phyloP scores from a whole-genome alignment of 768 basidiomycete genomes.

The Pleurotus giganteus region DNA sequence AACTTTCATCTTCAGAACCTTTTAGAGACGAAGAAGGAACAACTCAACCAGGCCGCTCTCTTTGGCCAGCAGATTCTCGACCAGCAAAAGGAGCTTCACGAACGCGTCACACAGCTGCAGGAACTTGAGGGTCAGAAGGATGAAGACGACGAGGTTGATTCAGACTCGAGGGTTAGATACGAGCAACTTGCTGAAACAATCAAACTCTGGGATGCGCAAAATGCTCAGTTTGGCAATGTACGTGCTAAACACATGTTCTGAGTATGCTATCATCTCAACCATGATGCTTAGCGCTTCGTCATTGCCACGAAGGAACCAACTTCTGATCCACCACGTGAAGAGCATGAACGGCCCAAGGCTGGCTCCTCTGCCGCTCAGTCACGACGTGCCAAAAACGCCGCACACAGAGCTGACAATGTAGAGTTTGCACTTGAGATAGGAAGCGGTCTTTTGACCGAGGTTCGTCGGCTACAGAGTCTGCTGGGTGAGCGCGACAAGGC shows the following conservation, averaged over 20 bases:
- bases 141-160: slow-evolving; percentile 62
- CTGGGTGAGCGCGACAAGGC: slow-evolving; percentile 92
- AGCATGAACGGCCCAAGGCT: slow-evolving; percentile 59
- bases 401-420: slow-evolving; percentile 86
- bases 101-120: slow-evolving; percentile 79
- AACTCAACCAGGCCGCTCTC: slow-evolving; percentile 87
- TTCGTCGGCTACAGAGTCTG: slow-evolving; percentile 86
- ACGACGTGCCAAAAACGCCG: slow-evolving; percentile 87
- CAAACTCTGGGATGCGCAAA: slow-evolving; percentile 76
- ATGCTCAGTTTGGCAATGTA: slow-evolving; percentile 64
- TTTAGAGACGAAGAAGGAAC: slow-evolving; percentile 87
- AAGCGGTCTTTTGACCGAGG: slow-evolving; percentile 86
- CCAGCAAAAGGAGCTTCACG: slow-evolving; percentile 92
- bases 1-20: slow-evolving; percentile 64
- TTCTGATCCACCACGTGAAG: slow-evolving; percentile 56
- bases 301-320: slow-evolving; percentile 50
- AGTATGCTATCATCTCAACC: slow-evolving; percentile 6
- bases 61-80: slow-evolving; percentile 92
- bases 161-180: slow-evolving; percentile 70
- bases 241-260: slow-evolving; percentile 2
- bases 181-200: slow-evolving; percentile 76
- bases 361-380: slow-evolving; percentile 83
- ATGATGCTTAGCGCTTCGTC: slow-evolving; percentile 32
- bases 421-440: slow-evolving; percentile 99
- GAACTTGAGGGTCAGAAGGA: slow-evolving; percentile 63